Evolutionary conservation across 192 early-diverging fungal species (phyloP), one percentile per base, ranked within the genome.

Genomic region (Dissophora globulifera): DNA sequence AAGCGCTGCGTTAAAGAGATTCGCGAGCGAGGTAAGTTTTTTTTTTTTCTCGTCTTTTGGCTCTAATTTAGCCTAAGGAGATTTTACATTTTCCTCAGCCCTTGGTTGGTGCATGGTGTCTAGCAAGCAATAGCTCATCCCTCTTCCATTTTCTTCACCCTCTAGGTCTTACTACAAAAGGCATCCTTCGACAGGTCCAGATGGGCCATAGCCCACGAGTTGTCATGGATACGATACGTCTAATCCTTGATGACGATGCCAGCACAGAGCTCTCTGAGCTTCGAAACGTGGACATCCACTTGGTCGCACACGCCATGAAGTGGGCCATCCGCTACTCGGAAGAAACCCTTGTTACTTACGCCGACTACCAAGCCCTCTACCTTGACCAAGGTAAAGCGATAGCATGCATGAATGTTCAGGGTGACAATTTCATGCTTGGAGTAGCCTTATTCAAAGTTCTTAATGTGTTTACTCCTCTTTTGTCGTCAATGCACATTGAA

Each of bases 351-450:
- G 72, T 76, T 52, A 76, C 62, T 8, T 67, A 76, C 30, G 50
- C 41, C 10, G 72, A 76, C 53, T 76, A 76, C 33, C 72, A 76
- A 12, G 32, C 52, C 38, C 64, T 76, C 25, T 76, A 67, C 46
- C 72, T 76, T 15, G 63, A 76, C 8, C 72, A 76, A 76, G 72
- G 72, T 76, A 67, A 61, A n/a, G n/a, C n/a, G n/a, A n/a, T n/a
- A n/a, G n/a, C n/a, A n/a, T n/a, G n/a, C n/a, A n/a, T n/a, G n/a
- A n/a, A n/a, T n/a, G n/a, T n/a, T n/a, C n/a, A n/a, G n/a, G n/a
- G n/a, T n/a, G n/a, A n/a, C n/a, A n/a, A n/a, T n/a, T 40, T 40
- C 38, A 40, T 10, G 38, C 13, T 10, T 7, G 38, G 38, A 7
- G 38, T 40, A 10, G 38, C 8, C 38, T 10, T 40, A 40, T 40